Base-by-base conservation (phyloP, 1,284 basidiomycete genomes). In the Heterobasidion occidentale region DNA sequence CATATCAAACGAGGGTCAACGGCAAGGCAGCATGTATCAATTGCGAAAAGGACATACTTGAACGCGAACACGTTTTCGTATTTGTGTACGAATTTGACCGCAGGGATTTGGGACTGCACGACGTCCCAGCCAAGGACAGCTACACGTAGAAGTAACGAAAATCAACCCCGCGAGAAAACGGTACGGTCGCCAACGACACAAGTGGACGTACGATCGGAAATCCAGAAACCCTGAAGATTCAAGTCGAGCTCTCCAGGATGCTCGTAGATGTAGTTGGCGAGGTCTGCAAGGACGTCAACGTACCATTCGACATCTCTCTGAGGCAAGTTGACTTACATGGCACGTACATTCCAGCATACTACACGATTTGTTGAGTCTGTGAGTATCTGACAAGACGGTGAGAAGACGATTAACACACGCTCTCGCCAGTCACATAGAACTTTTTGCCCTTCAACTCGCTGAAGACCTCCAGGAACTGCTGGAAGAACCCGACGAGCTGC, bases 391-490 rank as follows among this genome's bases (percentile, higher is more conserved):
- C 27, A 27, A 6, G 27, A 1, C 27, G 27, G 27, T 27, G 27
- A 27, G 27, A 35, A 52, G 56, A 42, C 49, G 19, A 11, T 4
- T 51, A 1, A 69, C 85, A 63, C 63, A 88, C 86, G 67, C 87
- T 89, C 72, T 89, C 87, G 34, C 87, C 88, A 9, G 78, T 73
- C 8, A 88, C 61, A 64, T 80, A 89, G 6, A 88, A 69, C 9
- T 85, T 87, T 71, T 86, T 87, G 19, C 77, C 77, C 65, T 87
- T 85, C 54, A 90, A 65, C 62, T 90, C 86, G 0, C 73, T 73
- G 69, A 90, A 90, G 1, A 90, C 79, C 19, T 83, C 77, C 11
- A 90, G 73, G 70, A 90, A 90, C 64, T 90, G 88, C 57, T 86
- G 77, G 62, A 90, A 61, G 67, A 90, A 90, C 9, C 84, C 84